Conservation (phyloP, 306 rosid species). For the Vicia faba region DNA sequence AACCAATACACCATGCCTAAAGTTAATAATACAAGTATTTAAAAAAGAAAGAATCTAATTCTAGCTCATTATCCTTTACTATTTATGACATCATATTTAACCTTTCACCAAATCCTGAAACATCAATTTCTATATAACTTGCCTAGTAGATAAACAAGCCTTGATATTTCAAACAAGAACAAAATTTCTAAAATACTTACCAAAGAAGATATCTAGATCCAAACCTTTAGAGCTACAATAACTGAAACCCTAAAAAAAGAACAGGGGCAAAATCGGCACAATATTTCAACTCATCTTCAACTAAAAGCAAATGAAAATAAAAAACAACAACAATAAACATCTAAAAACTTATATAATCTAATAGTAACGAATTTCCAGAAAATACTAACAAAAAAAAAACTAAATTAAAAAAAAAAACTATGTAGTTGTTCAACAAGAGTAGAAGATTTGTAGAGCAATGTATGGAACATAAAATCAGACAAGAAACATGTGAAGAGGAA, state of each 20-base stretch:
- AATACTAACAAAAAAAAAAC: background rate
- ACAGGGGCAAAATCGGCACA: conserved; percentile 24
- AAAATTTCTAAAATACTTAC: conserved; percentile 14
- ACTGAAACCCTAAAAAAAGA: conserved; percentile 26
- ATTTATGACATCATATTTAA: conserved; percentile 16
- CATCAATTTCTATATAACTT: conserved; percentile 11
- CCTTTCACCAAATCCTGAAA: conserved; percentile 18
- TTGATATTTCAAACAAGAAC: background rate
- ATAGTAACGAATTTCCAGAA: background rate
- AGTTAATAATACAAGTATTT: too few relatives aligned
- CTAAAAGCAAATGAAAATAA: background rate
- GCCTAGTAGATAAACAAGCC: background rate
- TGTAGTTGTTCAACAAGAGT: background rate
- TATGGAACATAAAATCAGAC: conserved; percentile 10
- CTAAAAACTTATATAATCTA: background rate
- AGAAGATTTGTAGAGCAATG: conserved; percentile 27
- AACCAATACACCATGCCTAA: too few relatives aligned
- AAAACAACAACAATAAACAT: background rate
- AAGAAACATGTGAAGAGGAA: background rate
- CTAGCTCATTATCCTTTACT: background rate
- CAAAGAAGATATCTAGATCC: conserved; percentile 42
- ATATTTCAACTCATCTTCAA: conserved; percentile 13
- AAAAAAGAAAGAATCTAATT: too few relatives aligned
- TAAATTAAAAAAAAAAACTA: background rate
- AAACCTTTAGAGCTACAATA: conserved; percentile 28